A percentile compares a stretch with the other conserved stretches of the same genome.
These are phyloP conservation scores for Phenoliferia sp. DNA, from an alignment of 1,284 basidiomycete genomes.

Conservation along the genomic window DNA sequence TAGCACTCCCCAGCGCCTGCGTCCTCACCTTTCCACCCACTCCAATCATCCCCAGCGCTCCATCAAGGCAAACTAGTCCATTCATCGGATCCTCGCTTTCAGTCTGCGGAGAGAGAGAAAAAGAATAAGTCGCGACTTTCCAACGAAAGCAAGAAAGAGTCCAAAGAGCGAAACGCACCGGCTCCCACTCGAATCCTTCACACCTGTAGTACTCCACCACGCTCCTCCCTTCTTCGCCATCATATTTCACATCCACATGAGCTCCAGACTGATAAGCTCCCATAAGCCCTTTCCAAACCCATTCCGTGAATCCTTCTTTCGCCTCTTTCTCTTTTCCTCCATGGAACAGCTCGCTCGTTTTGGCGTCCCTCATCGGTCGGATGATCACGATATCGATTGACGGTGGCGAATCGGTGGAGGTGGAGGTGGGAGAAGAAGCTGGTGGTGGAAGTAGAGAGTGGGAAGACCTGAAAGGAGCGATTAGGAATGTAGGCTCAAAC, in stretches of 20 bases:
- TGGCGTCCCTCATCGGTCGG: slow-evolving; percentile 55
- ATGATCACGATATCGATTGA: slow-evolving; percentile 79
- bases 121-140: background rate
- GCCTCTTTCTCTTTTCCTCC: slow-evolving; percentile 49
- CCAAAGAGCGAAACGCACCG: slow-evolving; percentile 58
- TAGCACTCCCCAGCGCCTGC: background rate
- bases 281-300: slow-evolving; percentile 51
- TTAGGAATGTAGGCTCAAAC: slow-evolving; percentile 73
- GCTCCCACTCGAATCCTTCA: slow-evolving; percentile 76
- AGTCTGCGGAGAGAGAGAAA: no score
- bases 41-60: background rate
- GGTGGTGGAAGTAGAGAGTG: slow-evolving; percentile 42
- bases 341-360: slow-evolving; percentile 49
- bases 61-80: background rate
- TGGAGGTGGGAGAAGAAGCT: slow-evolving; percentile 41
- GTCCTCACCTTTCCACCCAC: background rate
- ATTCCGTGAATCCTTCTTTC: slow-evolving; percentile 32
- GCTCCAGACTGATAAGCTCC: slow-evolving; percentile 67
- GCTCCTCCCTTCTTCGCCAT: slow-evolving; percentile 57
- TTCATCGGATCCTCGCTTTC: background rate
- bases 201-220: slow-evolving; percentile 79
- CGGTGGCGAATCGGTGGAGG: no score
- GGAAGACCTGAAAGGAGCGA: slow-evolving; percentile 55
- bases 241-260: slow-evolving; percentile 62
- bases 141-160: no score